Conservation (phyloP, 2,329 filamentous ascomycete species). For the Macroventuria anomochaeta region DNA sequence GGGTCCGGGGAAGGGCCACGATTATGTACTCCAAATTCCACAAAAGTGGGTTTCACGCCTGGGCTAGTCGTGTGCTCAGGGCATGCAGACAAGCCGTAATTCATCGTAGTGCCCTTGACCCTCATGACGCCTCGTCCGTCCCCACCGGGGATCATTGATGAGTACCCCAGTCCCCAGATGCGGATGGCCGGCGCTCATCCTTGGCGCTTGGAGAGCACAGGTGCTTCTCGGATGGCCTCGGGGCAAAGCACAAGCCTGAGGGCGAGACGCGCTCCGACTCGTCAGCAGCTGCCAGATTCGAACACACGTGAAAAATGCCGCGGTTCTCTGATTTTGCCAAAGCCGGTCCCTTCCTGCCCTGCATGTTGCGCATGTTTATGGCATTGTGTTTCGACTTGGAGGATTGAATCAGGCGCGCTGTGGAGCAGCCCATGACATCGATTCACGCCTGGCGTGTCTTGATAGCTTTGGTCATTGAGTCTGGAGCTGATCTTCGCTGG, state of each 20-base stretch:
- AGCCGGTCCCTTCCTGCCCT: constrained; percentile 18
- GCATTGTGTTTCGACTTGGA: not conserved
- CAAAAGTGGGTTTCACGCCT: constrained; percentile 42
- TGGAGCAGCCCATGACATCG: constrained; percentile 18
- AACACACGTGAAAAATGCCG: constrained; percentile 19
- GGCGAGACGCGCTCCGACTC: constrained; percentile 25
- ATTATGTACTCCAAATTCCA: constrained; percentile 45
- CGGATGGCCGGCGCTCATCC: constrained; percentile 41
- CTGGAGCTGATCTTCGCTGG: constrained; percentile 25
- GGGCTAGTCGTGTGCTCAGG: constrained; percentile 38
- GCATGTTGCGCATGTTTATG: not conserved
- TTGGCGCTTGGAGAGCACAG: constrained; percentile 36
- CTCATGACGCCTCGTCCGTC: constrained; percentile 45
- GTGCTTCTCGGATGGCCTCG: constrained; percentile 44
- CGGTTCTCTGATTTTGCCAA: constrained; percentile 25
- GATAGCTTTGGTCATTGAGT: constrained; percentile 1
- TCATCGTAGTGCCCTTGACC: constrained; percentile 41
- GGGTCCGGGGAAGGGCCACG: constrained; percentile 32
- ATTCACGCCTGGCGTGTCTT: constrained; percentile 14
- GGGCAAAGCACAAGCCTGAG: constrained; percentile 33
- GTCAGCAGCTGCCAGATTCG: constrained; percentile 33
- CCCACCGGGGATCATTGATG: constrained; percentile 44
- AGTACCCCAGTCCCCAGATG: constrained; percentile 49
- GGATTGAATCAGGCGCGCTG: constrained; percentile 22
- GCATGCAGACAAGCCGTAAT: constrained; percentile 39